These are phyloP conservation scores for Silene latifolia DNA, from an alignment of 148 eudicot species.

Conservation along the genomic window DNA sequence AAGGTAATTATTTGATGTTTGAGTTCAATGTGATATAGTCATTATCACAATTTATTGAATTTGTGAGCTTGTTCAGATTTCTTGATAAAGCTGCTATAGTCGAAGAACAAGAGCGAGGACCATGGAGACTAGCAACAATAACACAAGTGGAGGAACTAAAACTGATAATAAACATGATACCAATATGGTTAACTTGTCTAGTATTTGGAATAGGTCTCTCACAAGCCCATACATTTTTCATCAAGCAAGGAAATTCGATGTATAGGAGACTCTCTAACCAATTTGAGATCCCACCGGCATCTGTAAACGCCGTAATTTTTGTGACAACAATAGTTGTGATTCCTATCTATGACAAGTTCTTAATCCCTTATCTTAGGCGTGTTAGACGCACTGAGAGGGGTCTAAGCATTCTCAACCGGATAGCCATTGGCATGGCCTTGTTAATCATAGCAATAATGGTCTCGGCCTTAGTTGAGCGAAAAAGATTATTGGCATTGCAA, in stretches of 20 bases:
- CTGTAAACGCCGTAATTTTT: slow-evolving; percentile 19
- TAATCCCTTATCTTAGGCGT: slow-evolving; percentile 41
- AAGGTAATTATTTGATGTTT: not conserved
- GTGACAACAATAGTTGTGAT: slow-evolving; percentile 27
- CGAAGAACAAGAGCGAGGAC: slow-evolving; percentile 19
- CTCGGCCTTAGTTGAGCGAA: slow-evolving; percentile 46
- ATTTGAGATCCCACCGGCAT: slow-evolving; percentile 51
- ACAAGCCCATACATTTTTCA: slow-evolving; percentile 50
- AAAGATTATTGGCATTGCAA: slow-evolving; percentile 23
- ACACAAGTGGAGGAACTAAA: slow-evolving; percentile 54
- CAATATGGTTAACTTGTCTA: slow-evolving; percentile 53
- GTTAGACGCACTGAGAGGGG: slow-evolving; percentile 50
- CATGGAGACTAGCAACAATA: slow-evolving; percentile 57
- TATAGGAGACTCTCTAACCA: slow-evolving; percentile 28
- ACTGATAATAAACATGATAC: slow-evolving; percentile 44
- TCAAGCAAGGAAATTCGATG: slow-evolving; percentile 46
- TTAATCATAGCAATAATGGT: slow-evolving; percentile 31
- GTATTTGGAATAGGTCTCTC: slow-evolving; percentile 48
- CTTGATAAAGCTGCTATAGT: slow-evolving; percentile 34
- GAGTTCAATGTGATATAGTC: no score
- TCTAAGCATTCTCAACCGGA: slow-evolving; percentile 41
- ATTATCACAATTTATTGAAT: not conserved
- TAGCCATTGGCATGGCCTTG: slow-evolving; percentile 55
- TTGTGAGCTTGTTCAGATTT: not conserved
- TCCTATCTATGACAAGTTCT: slow-evolving; percentile 39